Conservation (phyloP, 805 yeast genomes). For the Lipomyces orientalis region DNA sequence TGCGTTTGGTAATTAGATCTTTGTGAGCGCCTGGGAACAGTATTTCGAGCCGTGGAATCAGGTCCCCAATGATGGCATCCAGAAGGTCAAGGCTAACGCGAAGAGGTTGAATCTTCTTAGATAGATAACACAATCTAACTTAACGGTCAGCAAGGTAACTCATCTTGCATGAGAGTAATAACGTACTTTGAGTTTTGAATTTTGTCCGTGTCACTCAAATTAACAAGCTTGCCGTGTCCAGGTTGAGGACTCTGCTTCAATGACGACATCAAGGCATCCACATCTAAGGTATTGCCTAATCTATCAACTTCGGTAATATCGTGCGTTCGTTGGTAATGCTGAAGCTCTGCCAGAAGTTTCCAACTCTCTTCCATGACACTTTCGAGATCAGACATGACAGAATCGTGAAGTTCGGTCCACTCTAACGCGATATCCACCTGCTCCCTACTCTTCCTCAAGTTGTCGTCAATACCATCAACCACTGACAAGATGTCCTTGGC, state of each 20-base stretch:
- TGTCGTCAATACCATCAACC: conserved; percentile 6
- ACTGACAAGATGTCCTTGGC: conserved; percentile 17
- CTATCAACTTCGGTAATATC: not conserved
- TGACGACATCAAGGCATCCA: conserved; percentile 17
- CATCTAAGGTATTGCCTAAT: not conserved
- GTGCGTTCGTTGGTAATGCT: conserved; percentile 1
- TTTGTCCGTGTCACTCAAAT: conserved; percentile 23
- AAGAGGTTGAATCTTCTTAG: conserved; percentile 26
- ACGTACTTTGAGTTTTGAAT: conserved; percentile 20
- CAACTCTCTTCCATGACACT: conserved; percentile 20
- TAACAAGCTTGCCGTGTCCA: conserved; percentile 30
- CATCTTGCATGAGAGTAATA: not conserved
- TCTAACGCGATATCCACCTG: conserved; percentile 34
- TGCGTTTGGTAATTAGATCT: conserved; percentile 11
- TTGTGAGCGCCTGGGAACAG: conserved; percentile 10
- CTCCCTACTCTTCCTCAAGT: conserved; percentile 16
- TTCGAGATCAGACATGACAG: conserved; percentile 21
- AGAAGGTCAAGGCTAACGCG: conserved; percentile 24
- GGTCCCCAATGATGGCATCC: conserved; percentile 15
- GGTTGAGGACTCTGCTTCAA: conserved; percentile 31
- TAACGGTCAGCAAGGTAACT: not conserved
- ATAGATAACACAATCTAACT: conserved; percentile 17
- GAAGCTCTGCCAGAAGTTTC: conserved; percentile 13
- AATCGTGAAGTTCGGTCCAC: conserved; percentile 27
- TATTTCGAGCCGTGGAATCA: conserved; percentile 9